Base-by-base conservation (phyloP, 1,139 yeast genomes). In the Magnusiomyces fungicola region DNA sequence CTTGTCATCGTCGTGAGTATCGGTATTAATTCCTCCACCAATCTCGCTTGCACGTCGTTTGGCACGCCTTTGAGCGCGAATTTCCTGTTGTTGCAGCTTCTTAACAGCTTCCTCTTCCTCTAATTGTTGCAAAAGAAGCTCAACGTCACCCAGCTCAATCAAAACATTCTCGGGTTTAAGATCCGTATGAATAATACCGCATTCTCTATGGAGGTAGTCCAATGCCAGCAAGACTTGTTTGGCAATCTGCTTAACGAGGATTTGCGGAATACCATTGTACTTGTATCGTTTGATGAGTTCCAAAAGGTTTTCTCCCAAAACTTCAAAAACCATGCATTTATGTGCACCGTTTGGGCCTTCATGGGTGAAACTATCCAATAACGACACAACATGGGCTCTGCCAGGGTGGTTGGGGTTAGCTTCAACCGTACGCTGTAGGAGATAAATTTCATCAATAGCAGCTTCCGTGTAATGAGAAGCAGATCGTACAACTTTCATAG, bases 161-260 rank as follows among this genome's bases (percentile, higher is more conserved):
- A 88, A 69, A n/a, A 88, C 83, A 63, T 88, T 88, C 64, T 88
- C 96, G 0, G 96, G 96, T 65, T 88, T 88, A 54, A 88, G 71
- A 62, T 88, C 96, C 0, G 96, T 88, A 67, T 88, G 96, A 53
- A 88, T 84, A 33, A 88, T 82, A n/a, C 95, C 96, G 66, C 95
- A 85, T 57, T 78, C 82, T 43, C 92, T 70, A 63, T 88, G 96
- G 55, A 88, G 69, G 62, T 83, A 87, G 65, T 88, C 95, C 55
- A 86, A 70, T 0, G 92, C 88, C 21, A 83, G 71, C 48, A 87
- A 69, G 38, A 87, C 74, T 65, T 88, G 96, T 56, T 81, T 82
- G 7, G 94, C 80, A 47, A 88, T 83, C 64, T 83, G 94, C 65
- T 87, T 83, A 25, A 85, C 95, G 58, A 84, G 74, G 43, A 75